Evolutionary conservation across 2,329 filamentous ascomycete genomes (phyloP).

Genomic region (Periglandula ipomoeae): DNA sequence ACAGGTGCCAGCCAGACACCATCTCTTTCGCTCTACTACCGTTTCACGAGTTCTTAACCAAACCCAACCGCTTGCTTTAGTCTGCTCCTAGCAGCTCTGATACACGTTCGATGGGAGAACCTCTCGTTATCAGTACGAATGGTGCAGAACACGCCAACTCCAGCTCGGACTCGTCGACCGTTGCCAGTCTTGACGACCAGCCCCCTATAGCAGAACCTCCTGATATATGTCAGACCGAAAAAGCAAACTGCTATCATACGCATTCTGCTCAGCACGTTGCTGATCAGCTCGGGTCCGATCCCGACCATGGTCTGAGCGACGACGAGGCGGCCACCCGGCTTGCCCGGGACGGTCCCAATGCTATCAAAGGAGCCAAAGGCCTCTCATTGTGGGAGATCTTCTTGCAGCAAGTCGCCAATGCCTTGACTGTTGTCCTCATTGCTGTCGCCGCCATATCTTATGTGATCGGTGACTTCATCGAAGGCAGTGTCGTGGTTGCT

Average conservation of each 20-base stretch:
- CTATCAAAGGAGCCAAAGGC: conserved; percentile 61
- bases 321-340: conserved; percentile 57
- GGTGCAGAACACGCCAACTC: conserved; percentile 31
- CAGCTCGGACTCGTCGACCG: conserved; percentile 28
- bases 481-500: conserved; percentile 53
- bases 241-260: conserved; percentile 25
- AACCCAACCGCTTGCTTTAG: conserved; percentile 3
- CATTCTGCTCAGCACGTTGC: conserved; percentile 26
- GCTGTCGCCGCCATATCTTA: conserved; percentile 65
- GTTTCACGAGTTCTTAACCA: conserved; percentile 7
- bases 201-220: conserved; percentile 30
- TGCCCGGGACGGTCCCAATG: conserved; percentile 58
- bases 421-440: conserved; percentile 64
- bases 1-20: background rate
- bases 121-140: conserved; percentile 28
- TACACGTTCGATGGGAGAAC: conserved; percentile 34
- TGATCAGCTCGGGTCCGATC: conserved; percentile 30
- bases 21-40: background rate
- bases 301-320: conserved; percentile 51
- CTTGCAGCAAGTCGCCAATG: conserved; percentile 68
- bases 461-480: conserved; percentile 54
- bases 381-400: conserved; percentile 67
- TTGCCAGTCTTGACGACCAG: conserved; percentile 27
- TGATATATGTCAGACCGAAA: conserved; percentile 21
- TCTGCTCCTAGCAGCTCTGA: conserved; percentile 12